Evolutionary conservation across 2,329 filamentous ascomycete species (phyloP).

Genomic region (Microdochium trichocladiopsis): DNA sequence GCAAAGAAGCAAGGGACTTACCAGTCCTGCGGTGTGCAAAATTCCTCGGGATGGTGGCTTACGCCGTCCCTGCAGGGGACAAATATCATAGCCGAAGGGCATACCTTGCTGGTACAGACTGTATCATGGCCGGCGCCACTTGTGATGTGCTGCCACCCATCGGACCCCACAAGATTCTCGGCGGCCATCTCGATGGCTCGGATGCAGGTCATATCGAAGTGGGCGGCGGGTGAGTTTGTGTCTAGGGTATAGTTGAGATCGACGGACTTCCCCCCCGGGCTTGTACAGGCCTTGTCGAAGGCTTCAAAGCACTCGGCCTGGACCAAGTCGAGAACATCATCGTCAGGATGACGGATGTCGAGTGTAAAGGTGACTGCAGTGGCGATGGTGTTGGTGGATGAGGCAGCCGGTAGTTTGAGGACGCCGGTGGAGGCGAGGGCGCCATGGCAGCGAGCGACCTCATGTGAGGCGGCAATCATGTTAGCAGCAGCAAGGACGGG

Average conservation of each 20-base stretch:
- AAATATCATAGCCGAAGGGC: constrained; percentile 62
- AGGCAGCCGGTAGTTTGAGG: constrained; percentile 51
- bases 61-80: constrained; percentile 56
- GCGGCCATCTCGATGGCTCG: constrained; percentile 55
- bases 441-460: constrained; percentile 49
- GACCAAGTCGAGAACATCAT: constrained; percentile 11
- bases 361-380: constrained; percentile 60
- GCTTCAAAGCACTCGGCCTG: background rate
- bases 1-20: background rate
- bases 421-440: constrained; percentile 67
- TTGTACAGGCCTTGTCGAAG: constrained; percentile 1
- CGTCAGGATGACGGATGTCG: constrained; percentile 49
- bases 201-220: constrained; percentile 63
- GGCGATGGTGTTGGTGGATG: constrained; percentile 68
- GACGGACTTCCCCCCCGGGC: constrained; percentile 3
- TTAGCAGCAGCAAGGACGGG: constrained; percentile 60
- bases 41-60: constrained; percentile 58
- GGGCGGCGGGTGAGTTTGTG: constrained; percentile 52
- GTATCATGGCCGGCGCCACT: constrained; percentile 40
- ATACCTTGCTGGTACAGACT: constrained; percentile 50
- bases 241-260: constrained; percentile 52
- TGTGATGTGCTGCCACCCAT: constrained; percentile 28
- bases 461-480: constrained; percentile 60
- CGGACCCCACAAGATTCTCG: constrained; percentile 45
- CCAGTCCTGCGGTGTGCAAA: constrained; percentile 53